Evolutionary conservation across 148 eudicot genomes (phyloP).

Genomic region (Diospyros lotus): DNA sequence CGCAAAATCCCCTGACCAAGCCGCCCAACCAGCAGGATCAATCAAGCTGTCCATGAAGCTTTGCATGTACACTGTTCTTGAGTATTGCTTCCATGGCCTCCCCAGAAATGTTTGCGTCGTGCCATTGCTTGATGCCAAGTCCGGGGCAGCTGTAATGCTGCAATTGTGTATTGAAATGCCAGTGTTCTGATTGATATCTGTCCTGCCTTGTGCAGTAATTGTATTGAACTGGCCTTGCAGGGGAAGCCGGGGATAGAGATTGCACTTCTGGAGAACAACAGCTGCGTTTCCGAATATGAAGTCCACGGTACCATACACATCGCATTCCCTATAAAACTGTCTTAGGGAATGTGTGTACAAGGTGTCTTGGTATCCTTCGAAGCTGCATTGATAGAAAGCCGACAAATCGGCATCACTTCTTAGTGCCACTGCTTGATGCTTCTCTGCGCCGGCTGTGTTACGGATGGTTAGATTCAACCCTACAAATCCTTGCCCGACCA

Average conservation of each 20-base stretch:
- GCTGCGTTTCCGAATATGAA: conserved; percentile 37
- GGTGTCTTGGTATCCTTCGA: conserved; percentile 43
- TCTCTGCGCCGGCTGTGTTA: conserved; percentile 33
- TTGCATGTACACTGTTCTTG: conserved; percentile 19
- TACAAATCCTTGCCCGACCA: conserved; percentile 23
- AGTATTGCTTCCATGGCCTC: conserved; percentile 36
- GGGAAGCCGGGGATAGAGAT: conserved; percentile 24
- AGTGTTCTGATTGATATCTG: conserved; percentile 26
- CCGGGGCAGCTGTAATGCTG: conserved; percentile 13
- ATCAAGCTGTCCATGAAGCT: conserved; percentile 16
- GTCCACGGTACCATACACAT: conserved; percentile 37
- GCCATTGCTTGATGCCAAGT: conserved; percentile 9
- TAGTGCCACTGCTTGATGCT: conserved; percentile 36
- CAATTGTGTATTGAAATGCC: conserved; percentile 28
- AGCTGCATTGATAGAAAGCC: conserved; percentile 30
- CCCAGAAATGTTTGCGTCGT: conserved; percentile 23
- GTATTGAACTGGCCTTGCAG: conserved; percentile 18
- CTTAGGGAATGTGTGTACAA: conserved; percentile 24
- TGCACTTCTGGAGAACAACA: conserved; percentile 30
- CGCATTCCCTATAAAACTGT: conserved; percentile 37
- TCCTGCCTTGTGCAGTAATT: conserved; percentile 35
- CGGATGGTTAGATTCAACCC: conserved; percentile 24
- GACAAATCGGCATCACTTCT: conserved; percentile 28
- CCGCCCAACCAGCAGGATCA: conserved; percentile 28
- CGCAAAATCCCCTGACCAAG: conserved; percentile 29